Evolutionary conservation across 305 asterid genomes (phyloP), one percentile per base, ranked within the genome.

Genomic region (Fraxinus sp.): DNA sequence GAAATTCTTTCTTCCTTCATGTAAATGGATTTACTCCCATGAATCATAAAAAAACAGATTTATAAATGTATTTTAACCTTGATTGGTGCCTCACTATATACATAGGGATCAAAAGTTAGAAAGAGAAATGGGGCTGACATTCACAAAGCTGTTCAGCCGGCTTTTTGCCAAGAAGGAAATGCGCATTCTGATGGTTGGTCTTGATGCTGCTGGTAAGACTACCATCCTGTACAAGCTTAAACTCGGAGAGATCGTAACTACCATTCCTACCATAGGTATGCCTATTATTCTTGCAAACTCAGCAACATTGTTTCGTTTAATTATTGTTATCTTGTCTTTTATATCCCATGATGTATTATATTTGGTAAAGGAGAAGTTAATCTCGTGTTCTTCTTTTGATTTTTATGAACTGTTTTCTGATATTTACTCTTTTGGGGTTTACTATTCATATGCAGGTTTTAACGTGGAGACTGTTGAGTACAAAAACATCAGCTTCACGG

Each of bases 181-280:
- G 88, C 88, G 88, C 26, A 85, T 85, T 57, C 88, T 85, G 64
- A 85, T 85, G 88, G 88, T 85, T 75, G 88, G 88, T 78, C 85
- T 85, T 13, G 88, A 85, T 75, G 88, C 88, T 33, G 88, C 88
- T 85, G 88, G 88, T 85, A 85, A 85, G 79, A 82, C 88, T 78
- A 85, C 88, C 85, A 85, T 85, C 71, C 64, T 85, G 79, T 82
- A 85, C 88, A 85, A 85, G 83, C 88, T 85, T 74, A 85, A 85
- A 83, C 81, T 85, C 5, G 88, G 88, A 57, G 88, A 85, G 83
- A 82, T 85, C 14, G 85, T 85, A 35, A 85, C 88, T 16, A 82
- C 88, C 9, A 82, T 82, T 79, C 88, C 85, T 18, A 85, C 88
- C 76, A 85, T 85, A 18, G 88, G 88, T 82, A 79, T 79, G n/a